Evolutionary conservation across 2,329 filamentous ascomycete species (phyloP).

Genomic region (Ampelomyces quisqualis): DNA sequence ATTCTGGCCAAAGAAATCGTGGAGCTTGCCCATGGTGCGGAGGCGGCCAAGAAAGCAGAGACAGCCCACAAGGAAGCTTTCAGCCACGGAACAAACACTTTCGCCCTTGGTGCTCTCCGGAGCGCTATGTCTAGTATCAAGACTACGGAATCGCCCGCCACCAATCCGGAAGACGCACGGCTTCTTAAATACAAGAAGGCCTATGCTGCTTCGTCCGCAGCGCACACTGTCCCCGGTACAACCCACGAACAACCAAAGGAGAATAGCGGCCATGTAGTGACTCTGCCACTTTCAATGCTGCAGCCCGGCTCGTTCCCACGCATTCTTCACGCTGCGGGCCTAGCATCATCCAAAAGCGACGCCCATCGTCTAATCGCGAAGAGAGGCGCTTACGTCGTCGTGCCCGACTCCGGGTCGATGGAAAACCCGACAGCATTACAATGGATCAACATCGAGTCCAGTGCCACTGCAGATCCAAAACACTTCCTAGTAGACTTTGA

Average conservation of each 20-base stretch:
- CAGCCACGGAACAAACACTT: constrained; percentile 32
- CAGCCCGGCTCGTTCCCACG: constrained; percentile 56
- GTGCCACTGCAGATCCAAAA: constrained; percentile 58
- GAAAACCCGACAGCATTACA: constrained; percentile 50
- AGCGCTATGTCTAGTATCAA: constrained; percentile 15
- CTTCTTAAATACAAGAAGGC: constrained; percentile 30
- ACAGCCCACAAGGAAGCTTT: constrained; percentile 55
- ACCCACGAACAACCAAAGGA: constrained; percentile 35
- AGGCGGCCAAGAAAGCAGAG: constrained; percentile 64
- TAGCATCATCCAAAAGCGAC: constrained; percentile 58
- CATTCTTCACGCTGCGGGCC: constrained; percentile 61
- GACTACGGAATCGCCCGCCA: neutral
- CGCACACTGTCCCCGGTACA: constrained; percentile 11
- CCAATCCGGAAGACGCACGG: constrained; percentile 14
- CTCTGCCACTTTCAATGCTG: constrained; percentile 61
- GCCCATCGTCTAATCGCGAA: constrained; percentile 59
- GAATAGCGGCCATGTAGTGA: constrained; percentile 57
- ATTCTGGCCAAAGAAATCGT: constrained; percentile 79
- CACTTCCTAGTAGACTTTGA: constrained; percentile 61
- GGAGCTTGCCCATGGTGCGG: constrained; percentile 71
- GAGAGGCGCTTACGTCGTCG: constrained; percentile 59
- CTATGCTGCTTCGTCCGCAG: constrained; percentile 21
- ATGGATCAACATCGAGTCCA: constrained; percentile 64
- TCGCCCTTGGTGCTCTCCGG: constrained; percentile 30
- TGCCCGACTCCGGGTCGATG: constrained; percentile 49